Evolutionary conservation across 23 red algal species (phyloP), one percentile per base, ranked within the genome.

Genomic region (Gracilaria domingensis): DNA sequence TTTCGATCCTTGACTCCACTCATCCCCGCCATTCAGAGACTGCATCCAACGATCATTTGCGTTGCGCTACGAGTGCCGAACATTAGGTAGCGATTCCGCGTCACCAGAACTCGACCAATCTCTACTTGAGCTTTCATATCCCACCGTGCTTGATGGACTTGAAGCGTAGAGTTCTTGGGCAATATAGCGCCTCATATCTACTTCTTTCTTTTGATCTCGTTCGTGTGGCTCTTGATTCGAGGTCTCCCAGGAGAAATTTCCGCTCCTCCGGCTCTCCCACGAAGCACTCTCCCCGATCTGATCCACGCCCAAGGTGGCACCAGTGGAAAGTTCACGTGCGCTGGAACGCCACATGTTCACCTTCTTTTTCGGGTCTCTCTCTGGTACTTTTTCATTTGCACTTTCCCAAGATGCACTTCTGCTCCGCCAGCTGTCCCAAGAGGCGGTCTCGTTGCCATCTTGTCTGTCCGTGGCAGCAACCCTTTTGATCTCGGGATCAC

Each of bases 261-360:
- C 84, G 25, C 30, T 74, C 44, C 75, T 35, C 92, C 92, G 88
- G 8, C n/a, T 51, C 24, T 17, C 25, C 92, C 92, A 94, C 3
- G 90, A 70, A 23, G 66, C 74, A 9, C 81, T 7, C 40, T 59
- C 80, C 25, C 26, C 33, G 9, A 0, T 21, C 33, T 59, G 39
- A 20, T 12, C 42, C 42, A 11, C n/a, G 23, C 34, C 64, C 7
- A 8, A 9, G 8, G 64, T 23, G 28, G 0, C 32, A 37, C 6
- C 13, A 29, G 28, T 21, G 13, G 71, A 79, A 49, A 95, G 84
- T 67, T 95, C 73, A 1, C 71, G 82, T 12, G 83, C 83, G 42
- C 83, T 88, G 33, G 83, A 62, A 51, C 93, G 85, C 93, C 93
- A 95, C 85, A 89, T 88, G 49, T 95, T 85, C 12, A 95, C 93